phyloP scores from a whole-genome alignment of 192 early-diverging fungal species.

The Mortierella antarctica region DNA sequence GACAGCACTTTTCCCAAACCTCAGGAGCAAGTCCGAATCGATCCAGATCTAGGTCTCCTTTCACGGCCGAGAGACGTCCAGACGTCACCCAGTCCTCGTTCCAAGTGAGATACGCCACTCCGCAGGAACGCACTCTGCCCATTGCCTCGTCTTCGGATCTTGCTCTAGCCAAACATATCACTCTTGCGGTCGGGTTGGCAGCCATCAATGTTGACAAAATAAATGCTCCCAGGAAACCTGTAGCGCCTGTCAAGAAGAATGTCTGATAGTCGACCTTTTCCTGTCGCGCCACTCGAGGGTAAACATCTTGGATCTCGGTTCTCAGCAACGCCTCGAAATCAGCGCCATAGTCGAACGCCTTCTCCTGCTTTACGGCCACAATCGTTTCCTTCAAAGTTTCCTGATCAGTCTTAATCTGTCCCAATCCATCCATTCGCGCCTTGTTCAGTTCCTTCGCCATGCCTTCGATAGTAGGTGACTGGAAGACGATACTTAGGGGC shows the following conservation, averaged over 20 bases:
- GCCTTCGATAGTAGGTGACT: constrained; percentile 85
- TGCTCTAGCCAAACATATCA: constrained; percentile 92
- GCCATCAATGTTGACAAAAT: too few species aligned
- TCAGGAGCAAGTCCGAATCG: constrained; percentile 77
- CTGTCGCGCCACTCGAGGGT: constrained; percentile 50
- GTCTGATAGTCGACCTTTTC: constrained; percentile 53
- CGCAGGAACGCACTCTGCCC: constrained; percentile 77
- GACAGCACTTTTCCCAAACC: constrained; percentile 75
- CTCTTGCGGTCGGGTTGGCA: too few species aligned
- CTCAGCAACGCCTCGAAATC: constrained; percentile 75
- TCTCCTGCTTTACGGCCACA: constrained; percentile 57
- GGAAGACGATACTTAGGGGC: constrained; percentile 93
- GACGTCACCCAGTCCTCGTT: constrained; percentile 68
- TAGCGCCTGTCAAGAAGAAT: constrained; percentile 92
- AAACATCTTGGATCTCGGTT: constrained; percentile 54
- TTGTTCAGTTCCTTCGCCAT: constrained; percentile 86
- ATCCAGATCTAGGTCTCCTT: constrained; percentile 65
- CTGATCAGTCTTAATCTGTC: too few species aligned
- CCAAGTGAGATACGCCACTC: constrained; percentile 87
- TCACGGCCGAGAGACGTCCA: constrained; percentile 83
- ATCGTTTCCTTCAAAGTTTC: too few species aligned
- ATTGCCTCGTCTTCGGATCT: constrained; percentile 65
- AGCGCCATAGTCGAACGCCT: constrained; percentile 82
- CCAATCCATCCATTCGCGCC: constrained; percentile 69
- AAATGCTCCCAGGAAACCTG: constrained; percentile 97